Conservation (phyloP, 2,329 filamentous ascomycete species). For the Pseudopithomyces chartarum region DNA sequence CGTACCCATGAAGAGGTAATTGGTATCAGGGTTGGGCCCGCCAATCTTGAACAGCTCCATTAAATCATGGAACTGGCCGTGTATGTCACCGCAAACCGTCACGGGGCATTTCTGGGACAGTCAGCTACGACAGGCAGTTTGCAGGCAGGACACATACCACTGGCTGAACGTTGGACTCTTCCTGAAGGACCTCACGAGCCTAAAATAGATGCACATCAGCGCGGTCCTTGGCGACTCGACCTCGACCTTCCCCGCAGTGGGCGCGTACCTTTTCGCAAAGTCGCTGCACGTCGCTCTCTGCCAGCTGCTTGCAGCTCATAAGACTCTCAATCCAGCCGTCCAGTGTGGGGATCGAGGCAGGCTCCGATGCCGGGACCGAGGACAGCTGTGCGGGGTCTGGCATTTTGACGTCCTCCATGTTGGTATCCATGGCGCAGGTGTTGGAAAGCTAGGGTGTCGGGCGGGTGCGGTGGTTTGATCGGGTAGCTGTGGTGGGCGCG, state of each 20-base stretch:
- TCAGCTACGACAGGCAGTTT: constrained; percentile 17
- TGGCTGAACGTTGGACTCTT: constrained; percentile 98
- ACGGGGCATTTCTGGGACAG: constrained; percentile 83
- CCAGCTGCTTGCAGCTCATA: constrained; percentile 98
- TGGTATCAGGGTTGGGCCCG: constrained; percentile 95
- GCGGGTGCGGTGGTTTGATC: constrained; percentile 32
- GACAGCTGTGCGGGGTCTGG: constrained; percentile 75
- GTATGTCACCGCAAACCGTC: constrained; percentile 98
- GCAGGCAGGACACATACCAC: constrained; percentile 69
- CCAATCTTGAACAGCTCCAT: constrained; percentile 99
- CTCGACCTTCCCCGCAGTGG: neutral
- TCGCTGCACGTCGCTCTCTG: constrained; percentile 91
- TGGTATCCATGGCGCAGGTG: constrained; percentile 80
- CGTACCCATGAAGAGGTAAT: constrained; percentile 97
- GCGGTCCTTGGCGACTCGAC: neutral
- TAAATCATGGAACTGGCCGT: constrained; percentile 97
- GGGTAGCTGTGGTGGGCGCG: constrained; percentile 34
- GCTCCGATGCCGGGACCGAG: constrained; percentile 73
- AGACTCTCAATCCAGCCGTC: constrained; percentile 99
- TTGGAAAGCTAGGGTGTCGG: constrained; percentile 24
- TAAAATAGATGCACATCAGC: constrained; percentile 47
- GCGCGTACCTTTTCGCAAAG: constrained; percentile 88
- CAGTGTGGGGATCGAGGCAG: constrained; percentile 86
- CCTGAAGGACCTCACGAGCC: constrained; percentile 95
- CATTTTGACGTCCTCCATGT: constrained; percentile 97